phyloP scores from a whole-genome alignment of 495 filamentous ascomycete species.

The Clavariopsis aquatica region DNA sequence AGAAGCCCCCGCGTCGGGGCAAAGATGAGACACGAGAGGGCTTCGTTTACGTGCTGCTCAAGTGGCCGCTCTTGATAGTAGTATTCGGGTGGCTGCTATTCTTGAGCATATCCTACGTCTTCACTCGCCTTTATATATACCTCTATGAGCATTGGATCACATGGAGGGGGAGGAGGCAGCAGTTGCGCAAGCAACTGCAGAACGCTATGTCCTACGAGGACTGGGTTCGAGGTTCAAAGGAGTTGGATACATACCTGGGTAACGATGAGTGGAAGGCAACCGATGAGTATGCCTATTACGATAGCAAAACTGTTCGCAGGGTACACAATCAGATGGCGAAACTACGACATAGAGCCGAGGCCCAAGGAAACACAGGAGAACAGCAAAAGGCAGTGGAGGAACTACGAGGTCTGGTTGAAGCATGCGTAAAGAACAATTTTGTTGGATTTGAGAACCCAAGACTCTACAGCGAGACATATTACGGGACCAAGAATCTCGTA shows the following conservation, averaged over 20 bases:
- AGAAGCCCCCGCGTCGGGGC: conserved; percentile 45
- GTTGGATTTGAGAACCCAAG: conserved; percentile 91
- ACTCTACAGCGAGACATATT: conserved; percentile 94
- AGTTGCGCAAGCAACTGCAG: conserved; percentile 67
- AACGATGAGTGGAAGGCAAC: conserved; percentile 82
- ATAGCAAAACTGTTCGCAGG: conserved; percentile 74
- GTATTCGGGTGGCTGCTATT: conserved; percentile 79
- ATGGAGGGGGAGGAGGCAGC: conserved; percentile 73
- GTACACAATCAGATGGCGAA: conserved; percentile 72
- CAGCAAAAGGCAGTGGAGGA: conserved; percentile 65
- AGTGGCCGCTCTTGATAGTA: conserved; percentile 83
- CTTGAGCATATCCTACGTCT: conserved; percentile 66
- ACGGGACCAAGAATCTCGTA: conserved; percentile 88
- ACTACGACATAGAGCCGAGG: conserved; percentile 59
- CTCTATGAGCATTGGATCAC: conserved; percentile 78
- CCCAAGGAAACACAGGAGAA: conserved; percentile 43
- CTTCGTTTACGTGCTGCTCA: conserved; percentile 80
- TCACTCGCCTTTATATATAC: conserved; percentile 86
- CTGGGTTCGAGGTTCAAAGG: conserved; percentile 75
- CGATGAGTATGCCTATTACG: conserved; percentile 94
- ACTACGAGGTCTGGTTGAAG: conserved; percentile 73
- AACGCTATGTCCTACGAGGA: conserved; percentile 72
- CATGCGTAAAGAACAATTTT: conserved; percentile 96
- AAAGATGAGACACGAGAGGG: conserved; percentile 94
- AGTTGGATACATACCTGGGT: conserved; percentile 79